phyloP scores from a whole-genome alignment of 352 stramenopile species.

The Phytophthora sp. region DNA sequence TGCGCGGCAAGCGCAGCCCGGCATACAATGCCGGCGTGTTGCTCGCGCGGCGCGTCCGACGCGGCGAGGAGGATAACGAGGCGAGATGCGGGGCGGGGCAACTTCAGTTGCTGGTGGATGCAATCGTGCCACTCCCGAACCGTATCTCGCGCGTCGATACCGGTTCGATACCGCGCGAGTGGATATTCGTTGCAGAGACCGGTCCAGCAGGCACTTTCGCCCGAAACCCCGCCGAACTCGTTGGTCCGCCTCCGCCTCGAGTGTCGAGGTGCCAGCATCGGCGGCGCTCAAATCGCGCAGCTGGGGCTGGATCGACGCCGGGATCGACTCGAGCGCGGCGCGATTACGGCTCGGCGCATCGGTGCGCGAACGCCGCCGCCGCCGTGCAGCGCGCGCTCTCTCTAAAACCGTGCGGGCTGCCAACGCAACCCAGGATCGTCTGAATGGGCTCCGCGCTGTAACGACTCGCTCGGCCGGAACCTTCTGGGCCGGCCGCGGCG shows the following conservation, averaged over 20 bases:
- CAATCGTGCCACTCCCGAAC: conserved; percentile 19
- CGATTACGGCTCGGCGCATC: conserved; percentile 16
- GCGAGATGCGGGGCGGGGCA: too few relatives aligned
- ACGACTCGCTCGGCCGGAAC: conserved; percentile 23
- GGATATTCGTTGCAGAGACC: conserved; percentile 23
- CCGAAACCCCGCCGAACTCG: neutral
- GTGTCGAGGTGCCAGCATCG: too few relatives aligned
- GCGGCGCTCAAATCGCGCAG: conserved; percentile 31
- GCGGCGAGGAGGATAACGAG: too few relatives aligned
- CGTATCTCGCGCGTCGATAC: conserved; percentile 8
- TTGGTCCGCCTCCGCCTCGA: conserved; percentile 15
- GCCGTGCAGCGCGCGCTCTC: too few relatives aligned
- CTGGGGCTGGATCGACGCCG: conserved; percentile 12
- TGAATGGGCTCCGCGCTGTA: conserved; percentile 15
- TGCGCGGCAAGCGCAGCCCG: too few relatives aligned
- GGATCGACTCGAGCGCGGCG: conserved; percentile 1
- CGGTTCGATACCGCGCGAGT: conserved; percentile 4
- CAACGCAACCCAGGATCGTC: conserved; percentile 10
- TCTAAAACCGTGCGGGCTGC: conserved; percentile 13
- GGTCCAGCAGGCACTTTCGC: conserved; percentile 18
- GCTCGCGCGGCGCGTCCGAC: too few relatives aligned
- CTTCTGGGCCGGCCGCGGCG: conserved; percentile 3
- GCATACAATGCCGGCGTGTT: too few relatives aligned
- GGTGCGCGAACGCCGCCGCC: too few relatives aligned
- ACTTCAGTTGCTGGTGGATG: conserved; percentile 30